Base-by-base conservation (phyloP, 2,329 filamentous ascomycete species). In the Phaeosphaeria sp. region DNA sequence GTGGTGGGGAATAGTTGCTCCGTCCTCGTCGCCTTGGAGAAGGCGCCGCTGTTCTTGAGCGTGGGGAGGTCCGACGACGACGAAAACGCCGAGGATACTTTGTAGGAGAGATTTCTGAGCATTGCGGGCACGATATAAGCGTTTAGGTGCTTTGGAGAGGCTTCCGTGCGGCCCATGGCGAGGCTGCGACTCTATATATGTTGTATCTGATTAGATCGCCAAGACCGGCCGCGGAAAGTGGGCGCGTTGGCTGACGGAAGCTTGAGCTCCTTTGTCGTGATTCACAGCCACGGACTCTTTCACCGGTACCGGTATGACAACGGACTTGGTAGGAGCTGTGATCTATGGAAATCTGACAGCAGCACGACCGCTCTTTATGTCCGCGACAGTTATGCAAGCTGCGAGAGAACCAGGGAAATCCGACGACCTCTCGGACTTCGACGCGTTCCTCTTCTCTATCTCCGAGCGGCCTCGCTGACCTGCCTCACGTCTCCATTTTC, bases 1-100 rank as follows among this genome's bases (percentile, higher is more conserved):
- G 92, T 92, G 66, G 85, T 87, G 52, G 88, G 81, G 77, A 98
- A 98, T 10, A 98, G 83, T 33, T 80, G 77, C 43, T 80, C 78
- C 47, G 76, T 77, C 46, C 78, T 77, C 10, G 79, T 74, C 23
- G 82, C 81, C 23, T 79, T 84, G 43, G 72, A 66, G 67, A 86
- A 85, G 23, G 79, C 80, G 57, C 75, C 74, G 46, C 67, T 62
- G 10, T 71, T 69, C 51, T 73, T 75, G 25, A 59, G 20, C 5
- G 67, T 72, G 4, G 75, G 67, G 9, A 74, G 64, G 13, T 68
- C 71, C n/a, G 68, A 69, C 47, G 65, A 68, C 30, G 68, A 74
- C 10, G 30, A 36, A 36, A 72, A 60, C 1, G 68, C 67, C 30
- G 73, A 73, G 1, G 70, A 63, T 36, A 78, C 71, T 63, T 73